phyloP scores from a whole-genome alignment of 2,329 filamentous ascomycete species.

The Claviceps sorghi region DNA sequence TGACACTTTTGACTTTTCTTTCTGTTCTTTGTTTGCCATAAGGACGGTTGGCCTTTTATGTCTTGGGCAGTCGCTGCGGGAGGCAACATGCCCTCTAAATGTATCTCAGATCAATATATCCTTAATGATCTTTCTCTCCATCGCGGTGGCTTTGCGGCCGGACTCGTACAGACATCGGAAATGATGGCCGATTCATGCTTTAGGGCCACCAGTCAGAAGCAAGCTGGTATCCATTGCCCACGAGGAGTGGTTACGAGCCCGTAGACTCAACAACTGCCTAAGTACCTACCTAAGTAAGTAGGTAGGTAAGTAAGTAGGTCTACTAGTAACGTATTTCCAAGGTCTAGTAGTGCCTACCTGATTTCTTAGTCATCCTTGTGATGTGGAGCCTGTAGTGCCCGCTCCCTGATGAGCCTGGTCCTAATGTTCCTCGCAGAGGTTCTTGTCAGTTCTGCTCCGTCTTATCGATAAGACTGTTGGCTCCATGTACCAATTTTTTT shows the following conservation, averaged over 20 bases:
- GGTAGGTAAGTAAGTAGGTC: too few relatives aligned
- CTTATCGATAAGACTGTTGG: constrained; percentile 3
- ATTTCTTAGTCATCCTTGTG: too few relatives aligned
- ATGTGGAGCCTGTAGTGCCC: not conserved
- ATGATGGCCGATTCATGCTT: not conserved
- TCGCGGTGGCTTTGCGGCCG: not conserved
- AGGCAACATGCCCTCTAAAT: constrained; percentile 18
- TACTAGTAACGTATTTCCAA: too few relatives aligned
- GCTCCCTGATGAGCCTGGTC: not conserved
- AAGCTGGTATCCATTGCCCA: not conserved
- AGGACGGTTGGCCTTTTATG: constrained; percentile 22
- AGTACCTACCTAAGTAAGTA: too few relatives aligned
- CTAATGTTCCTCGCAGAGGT: not conserved
- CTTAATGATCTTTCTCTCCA: constrained; percentile 14
- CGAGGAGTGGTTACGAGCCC: too few relatives aligned
- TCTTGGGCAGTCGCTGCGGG: constrained; percentile 23
- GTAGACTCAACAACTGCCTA: too few relatives aligned
- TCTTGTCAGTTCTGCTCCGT: too few relatives aligned
- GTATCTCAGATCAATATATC: constrained; percentile 22
- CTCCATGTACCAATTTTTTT: not conserved
- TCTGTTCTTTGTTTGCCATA: constrained; percentile 25
- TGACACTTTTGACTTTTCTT: constrained; percentile 25
- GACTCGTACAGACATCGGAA: not conserved
- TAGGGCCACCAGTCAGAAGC: not conserved
- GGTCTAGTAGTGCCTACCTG: too few relatives aligned